phyloP scores from a whole-genome alignment of 148 eudicot species.

The Chenopodium album region DNA sequence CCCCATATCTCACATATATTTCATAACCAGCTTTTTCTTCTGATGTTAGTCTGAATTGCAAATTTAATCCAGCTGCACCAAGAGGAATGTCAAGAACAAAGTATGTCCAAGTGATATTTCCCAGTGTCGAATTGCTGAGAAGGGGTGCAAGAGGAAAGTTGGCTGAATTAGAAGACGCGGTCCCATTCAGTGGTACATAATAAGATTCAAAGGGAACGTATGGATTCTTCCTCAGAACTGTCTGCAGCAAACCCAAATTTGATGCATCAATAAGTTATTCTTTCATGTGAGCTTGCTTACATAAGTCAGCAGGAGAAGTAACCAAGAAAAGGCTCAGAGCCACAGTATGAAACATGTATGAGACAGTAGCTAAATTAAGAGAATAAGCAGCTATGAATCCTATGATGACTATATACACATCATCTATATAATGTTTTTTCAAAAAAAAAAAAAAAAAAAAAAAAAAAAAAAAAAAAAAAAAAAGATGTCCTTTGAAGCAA shows the following conservation, averaged over 20 bases:
- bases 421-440: background rate
- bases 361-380: background rate
- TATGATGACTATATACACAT: background rate
- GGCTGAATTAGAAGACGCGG: conserved; percentile 40
- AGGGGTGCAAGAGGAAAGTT: conserved; percentile 74
- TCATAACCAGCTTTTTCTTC: conserved; percentile 46
- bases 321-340: background rate
- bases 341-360: background rate
- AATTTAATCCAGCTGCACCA: conserved; percentile 79
- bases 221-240: conserved; percentile 61
- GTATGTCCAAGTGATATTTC: conserved; percentile 61
- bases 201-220: conserved; percentile 65
- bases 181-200: conserved; percentile 54
- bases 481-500: background rate
- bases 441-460: background rate
- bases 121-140: conserved; percentile 51
- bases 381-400: background rate
- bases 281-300: conserved; percentile 23
- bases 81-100: conserved; percentile 71
- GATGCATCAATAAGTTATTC: conserved; percentile 40
- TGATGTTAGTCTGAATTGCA: conserved; percentile 56
- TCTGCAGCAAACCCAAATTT: conserved; percentile 60
- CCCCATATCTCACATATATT: conserved; percentile 72
- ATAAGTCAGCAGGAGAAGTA: conserved; percentile 21
- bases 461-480: background rate